Conservation (phyloP, 768 basidiomycete species). For the Mycena filopes region DNA sequence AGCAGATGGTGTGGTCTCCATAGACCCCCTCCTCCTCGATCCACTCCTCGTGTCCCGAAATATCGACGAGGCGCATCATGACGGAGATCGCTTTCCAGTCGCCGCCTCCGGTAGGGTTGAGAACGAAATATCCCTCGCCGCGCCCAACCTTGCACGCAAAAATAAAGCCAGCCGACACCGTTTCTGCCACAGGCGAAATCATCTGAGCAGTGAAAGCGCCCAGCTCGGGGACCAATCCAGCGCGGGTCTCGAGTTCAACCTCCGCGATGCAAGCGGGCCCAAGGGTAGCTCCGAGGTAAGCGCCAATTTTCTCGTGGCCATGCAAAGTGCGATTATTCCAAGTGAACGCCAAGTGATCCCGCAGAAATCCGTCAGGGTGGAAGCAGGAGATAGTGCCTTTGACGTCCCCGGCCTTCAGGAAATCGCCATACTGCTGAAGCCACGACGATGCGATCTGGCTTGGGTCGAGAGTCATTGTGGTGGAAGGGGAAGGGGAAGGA, state of each 20-base stretch:
- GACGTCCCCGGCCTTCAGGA: not conserved
- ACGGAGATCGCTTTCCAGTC: conserved; percentile 32
- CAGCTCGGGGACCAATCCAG: too few species aligned
- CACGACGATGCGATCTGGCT: conserved; percentile 6
- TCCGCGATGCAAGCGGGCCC: not conserved
- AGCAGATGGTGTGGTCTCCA: conserved; percentile 29
- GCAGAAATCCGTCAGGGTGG: conserved; percentile 18
- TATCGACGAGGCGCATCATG: conserved; percentile 25
- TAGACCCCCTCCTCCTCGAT: conserved; percentile 26
- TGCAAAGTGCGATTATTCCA: conserved; percentile 31
- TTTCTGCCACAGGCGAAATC: conserved; percentile 5
- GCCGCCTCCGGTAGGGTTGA: conserved; percentile 5
- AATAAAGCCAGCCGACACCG: conserved; percentile 30
- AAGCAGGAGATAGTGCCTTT: not conserved
- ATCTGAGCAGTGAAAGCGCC: conserved; percentile 3
- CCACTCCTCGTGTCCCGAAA: conserved; percentile 36
- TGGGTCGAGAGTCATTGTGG: too few species aligned
- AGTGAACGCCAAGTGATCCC: conserved; percentile 33
- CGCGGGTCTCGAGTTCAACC: not conserved
- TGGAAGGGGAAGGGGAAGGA: too few species aligned
- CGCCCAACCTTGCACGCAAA: conserved; percentile 29
- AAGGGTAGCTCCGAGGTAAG: conserved; percentile 18
- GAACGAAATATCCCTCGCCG: conserved; percentile 30
- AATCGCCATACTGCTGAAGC: not conserved
- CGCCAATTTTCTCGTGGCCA: conserved; percentile 26